Evolutionary conservation across 805 yeast species (phyloP), one percentile per base, ranked within the genome.

Genomic region (Schizosaccharomyces lindneri): DNA sequence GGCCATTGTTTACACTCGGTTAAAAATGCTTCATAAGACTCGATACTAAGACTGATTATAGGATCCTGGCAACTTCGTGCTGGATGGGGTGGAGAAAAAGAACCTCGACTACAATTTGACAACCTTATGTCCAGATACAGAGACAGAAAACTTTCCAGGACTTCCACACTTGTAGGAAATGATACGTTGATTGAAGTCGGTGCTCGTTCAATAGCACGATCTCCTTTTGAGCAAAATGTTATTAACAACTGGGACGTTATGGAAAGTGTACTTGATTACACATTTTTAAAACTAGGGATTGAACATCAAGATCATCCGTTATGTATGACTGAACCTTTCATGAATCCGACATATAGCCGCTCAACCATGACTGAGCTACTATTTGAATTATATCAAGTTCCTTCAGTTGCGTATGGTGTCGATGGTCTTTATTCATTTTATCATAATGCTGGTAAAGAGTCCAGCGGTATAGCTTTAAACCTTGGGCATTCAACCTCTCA

Each of bases 231-330:
- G 70, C 95, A 95, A 0, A 79, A 86, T 4, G 73, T 87, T 66
- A 75, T 93, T 43, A 83, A 94, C 31, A 94, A 89, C 70, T 94
- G 97, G 97, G 97, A 93, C 63, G 79, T 83, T 63, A 78, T 84
- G 1, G 98, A 93, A 69, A 79, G 77, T 63, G 79, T 90, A 61
- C 69, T 93, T 60, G 97, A 90, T 71, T 93, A 88, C 68, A 75
- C 88, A 0, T 84, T 93, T 69, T 78, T 81, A 64, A 94, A 87
- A 70, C 68, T 90, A 59, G 84, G 90, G 3, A 2, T 67, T 67
- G 2, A 79, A 80, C 1, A 69, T 1, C 80, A 89, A 3, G 79
- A 83, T 59, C 87, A 85, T 66, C 97, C 97, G 0, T 69, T 93
- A 0, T 77, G 89, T 15, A 72, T 94, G 74, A 82, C 84, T 21